These are phyloP conservation scores for Proliferodiscus dingleyae DNA, from an alignment of 2,329 filamentous ascomycete genomes.

Conservation along the genomic window DNA sequence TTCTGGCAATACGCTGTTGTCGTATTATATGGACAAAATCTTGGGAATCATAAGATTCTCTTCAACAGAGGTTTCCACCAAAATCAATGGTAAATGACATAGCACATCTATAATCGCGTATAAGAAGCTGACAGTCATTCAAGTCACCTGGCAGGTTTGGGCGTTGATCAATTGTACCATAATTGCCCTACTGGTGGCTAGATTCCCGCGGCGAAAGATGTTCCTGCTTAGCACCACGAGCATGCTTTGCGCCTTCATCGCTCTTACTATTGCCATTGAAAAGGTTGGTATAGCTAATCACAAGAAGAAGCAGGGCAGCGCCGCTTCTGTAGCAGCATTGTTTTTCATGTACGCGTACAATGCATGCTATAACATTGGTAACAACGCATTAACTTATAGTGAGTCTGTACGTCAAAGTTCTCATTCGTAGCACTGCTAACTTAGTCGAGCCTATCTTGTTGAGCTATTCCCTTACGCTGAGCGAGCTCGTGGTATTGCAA, in stretches of 20 bases:
- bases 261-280: slow-evolving; percentile 48
- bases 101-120: background rate
- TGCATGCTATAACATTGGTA: slow-evolving; percentile 58
- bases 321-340: slow-evolving; percentile 33
- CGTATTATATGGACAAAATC: slow-evolving; percentile 44
- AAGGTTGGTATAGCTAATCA: slow-evolving; percentile 33
- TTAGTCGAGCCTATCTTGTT: slow-evolving; percentile 42
- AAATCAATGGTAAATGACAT: slow-evolving; percentile 34
- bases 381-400: slow-evolving; percentile 62
- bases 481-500: slow-evolving; percentile 51
- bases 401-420: slow-evolving; percentile 23
- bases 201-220: slow-evolving; percentile 43
- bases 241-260: slow-evolving; percentile 49
- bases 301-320: slow-evolving; percentile 21
- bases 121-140: background rate
- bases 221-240: slow-evolving; percentile 49
- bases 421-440: background rate
- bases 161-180: slow-evolving; percentile 37
- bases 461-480: slow-evolving; percentile 54
- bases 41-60: slow-evolving; percentile 43
- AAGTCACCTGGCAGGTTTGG: slow-evolving; percentile 31
- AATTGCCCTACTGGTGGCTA: slow-evolving; percentile 38
- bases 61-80: slow-evolving; percentile 37
- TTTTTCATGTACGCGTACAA: slow-evolving; percentile 58
- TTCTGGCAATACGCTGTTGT: slow-evolving; percentile 42